These are phyloP conservation scores for Colletotrichum musicola DNA, from an alignment of 2,329 filamentous ascomycete genomes.

Conservation along the genomic window DNA sequence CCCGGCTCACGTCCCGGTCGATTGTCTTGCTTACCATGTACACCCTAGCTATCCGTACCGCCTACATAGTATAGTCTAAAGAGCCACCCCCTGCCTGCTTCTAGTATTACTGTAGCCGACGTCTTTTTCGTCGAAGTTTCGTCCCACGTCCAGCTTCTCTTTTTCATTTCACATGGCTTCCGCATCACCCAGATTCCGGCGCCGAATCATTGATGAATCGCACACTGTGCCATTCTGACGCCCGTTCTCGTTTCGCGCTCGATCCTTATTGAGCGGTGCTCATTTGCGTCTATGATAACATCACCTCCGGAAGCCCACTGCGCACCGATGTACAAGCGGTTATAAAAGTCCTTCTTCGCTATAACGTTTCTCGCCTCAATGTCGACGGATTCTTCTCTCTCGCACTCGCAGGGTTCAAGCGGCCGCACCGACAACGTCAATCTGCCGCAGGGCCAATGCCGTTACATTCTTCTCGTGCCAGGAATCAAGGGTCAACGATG, in stretches of 20 bases:
- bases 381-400: conserved; percentile 46
- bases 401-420: conserved; percentile 44
- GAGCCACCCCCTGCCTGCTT: conserved; percentile 9
- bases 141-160: background rate
- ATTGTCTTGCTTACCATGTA: conserved; percentile 1
- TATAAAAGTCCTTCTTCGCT: background rate
- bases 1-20: conserved; percentile 18
- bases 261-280: background rate
- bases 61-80: background rate
- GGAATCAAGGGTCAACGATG: conserved; percentile 70
- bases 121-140: background rate
- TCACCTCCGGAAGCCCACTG: background rate
- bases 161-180: background rate
- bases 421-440: conserved; percentile 55
- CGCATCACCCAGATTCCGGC: background rate
- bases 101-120: too few relatives aligned
- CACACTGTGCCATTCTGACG: conserved; percentile 6
- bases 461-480: conserved; percentile 69
- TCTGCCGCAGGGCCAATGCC: conserved; percentile 69
- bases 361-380: conserved; percentile 30
- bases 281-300: background rate
- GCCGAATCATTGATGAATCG: conserved; percentile 25
- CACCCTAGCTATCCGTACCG: background rate
- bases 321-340: conserved; percentile 19
- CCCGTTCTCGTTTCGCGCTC: conserved; percentile 10